Conservation (phyloP, 495 filamentous ascomycete species). For the Penicillium ucsense region DNA sequence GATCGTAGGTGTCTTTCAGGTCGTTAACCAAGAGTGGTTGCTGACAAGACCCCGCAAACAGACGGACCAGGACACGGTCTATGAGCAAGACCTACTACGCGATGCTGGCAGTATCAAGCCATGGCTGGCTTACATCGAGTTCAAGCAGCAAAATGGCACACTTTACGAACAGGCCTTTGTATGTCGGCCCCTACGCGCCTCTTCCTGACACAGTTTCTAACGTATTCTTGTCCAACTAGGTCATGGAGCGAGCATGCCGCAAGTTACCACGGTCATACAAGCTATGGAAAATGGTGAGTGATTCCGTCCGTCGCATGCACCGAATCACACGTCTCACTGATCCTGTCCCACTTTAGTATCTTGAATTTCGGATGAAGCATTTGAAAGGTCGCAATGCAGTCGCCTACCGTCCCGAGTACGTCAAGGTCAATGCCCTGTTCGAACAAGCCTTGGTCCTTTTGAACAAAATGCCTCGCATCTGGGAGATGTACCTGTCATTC, state of each 20-base stretch:
- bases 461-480: constrained; percentile 98
- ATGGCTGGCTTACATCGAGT: constrained; percentile 91
- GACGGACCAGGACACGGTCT: constrained; percentile 83
- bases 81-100: constrained; percentile 90
- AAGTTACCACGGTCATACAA: constrained; percentile 93
- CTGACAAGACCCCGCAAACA: constrained; percentile 18
- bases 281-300: constrained; percentile 86
- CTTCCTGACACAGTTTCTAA: neutral
- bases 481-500: constrained; percentile 96
- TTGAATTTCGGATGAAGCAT: constrained; percentile 76
- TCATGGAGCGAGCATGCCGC: constrained; percentile 80
- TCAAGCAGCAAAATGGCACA: constrained; percentile 79
- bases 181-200: constrained; percentile 6
- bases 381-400: constrained; percentile 76
- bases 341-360: constrained; percentile 49
- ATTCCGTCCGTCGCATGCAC: neutral
- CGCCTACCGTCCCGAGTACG: constrained; percentile 69
- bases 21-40: neutral
- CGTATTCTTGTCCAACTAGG: constrained; percentile 14
- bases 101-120: constrained; percentile 82
- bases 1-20: constrained; percentile 50
- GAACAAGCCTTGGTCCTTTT: constrained; percentile 88
- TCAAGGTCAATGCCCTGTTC: constrained; percentile 91
- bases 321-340: neutral
- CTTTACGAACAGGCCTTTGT: constrained; percentile 90